Evolutionary conservation across 2,329 filamentous ascomycete genomes (phyloP), one percentile per base, ranked within the genome.

Genomic region (Rhinocladiella mackenziei): DNA sequence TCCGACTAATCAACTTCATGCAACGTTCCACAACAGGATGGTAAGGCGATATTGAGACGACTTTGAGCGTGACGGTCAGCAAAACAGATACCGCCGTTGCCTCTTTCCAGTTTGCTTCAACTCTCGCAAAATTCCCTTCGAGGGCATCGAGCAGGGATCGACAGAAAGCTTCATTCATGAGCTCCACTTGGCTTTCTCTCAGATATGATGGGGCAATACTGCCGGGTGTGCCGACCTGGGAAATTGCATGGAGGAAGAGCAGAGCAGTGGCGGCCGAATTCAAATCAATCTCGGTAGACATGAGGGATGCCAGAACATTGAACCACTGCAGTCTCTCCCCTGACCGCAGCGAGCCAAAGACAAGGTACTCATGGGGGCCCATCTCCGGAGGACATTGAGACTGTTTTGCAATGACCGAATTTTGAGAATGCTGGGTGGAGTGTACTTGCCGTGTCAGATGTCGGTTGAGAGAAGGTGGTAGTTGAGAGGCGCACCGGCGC

Each of bases 251-350:
- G 2, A 69, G 55, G 1, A 81, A 39, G 0, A 80, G 55, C 2
- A 71, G 50, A 4, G 61, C 61, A 0, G 74, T 73, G 30, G 77
- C 73, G 0, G 62, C 45, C 30, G 73, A 72, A 8, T 70, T 73
- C 25, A 78, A 72, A 32, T 78, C 71, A 0, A 83, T 39, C 1
- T 63, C 63, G 0, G 73, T 70, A 1, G 65, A 61, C 0, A 62
- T 58, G 2, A 83, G 58, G 53, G 81, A 72, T 1, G 65, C 55
- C 0, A 78, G 56, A 2, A 83, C 71, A 40, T 80, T 82, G 6
- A 65, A 55, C 73, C 77, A 83, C 38, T 78, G 74, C 6, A 80
- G 59, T 1, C 59, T 55, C 13, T 65, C 45, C 0, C 77, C 77
- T 1, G 72, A 56, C 0, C 73, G 67, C 2, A 83, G 51, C 0